Base-by-base conservation (phyloP, 257 asterid species). In the Echites panduratus region DNA sequence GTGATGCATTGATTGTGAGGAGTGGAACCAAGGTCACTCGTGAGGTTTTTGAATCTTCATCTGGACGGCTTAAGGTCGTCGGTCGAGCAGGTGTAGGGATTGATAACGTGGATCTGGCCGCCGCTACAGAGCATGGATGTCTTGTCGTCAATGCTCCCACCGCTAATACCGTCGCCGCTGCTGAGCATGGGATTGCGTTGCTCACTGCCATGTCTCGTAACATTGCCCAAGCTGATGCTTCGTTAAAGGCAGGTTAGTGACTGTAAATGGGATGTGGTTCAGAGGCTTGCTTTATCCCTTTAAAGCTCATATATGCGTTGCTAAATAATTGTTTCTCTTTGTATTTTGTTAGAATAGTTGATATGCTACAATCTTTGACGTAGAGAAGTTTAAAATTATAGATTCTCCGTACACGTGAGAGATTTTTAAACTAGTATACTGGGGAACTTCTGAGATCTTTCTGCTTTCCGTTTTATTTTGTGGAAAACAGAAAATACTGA, bases 71-170 rank as follows among this genome's bases (percentile, higher is more conserved):
- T 72, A 93, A 88, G 80, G 98, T 93, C 26, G 97, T 93, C 41
- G 98, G 98, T 9, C 88, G 98, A 59, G 98, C 98, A 7, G 97
- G 98, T 40, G 98, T 93, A 4, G 97, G 97, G 40, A 90, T 93
- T 76, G 98, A 93, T 70, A 93, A 93, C 77, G 97, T 93, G 85
- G 98, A 93, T 93, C 96, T 93, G 85, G 91, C 89, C 26, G 97
- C 98, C 16, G 97, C 98, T 44, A 93, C 98, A 41, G 98, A 93
- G 72, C 96, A 89, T 68, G 97, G 97, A 0, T 93, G 97, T 75
- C 85, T 90, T n/a, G 97, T 93, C 9, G 98, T 93, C 71, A 90
- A 90, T 76, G 98, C 97, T 26, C 98, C 98, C 1, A 91, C 97
- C 19, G 98, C 98, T 22, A 93, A 93, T 70, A 90, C 97, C 6